Evolutionary conservation across 2,329 filamentous ascomycete genomes (phyloP), one percentile per base, ranked within the genome.

Genomic region (Ceratocystis alfenasii): DNA sequence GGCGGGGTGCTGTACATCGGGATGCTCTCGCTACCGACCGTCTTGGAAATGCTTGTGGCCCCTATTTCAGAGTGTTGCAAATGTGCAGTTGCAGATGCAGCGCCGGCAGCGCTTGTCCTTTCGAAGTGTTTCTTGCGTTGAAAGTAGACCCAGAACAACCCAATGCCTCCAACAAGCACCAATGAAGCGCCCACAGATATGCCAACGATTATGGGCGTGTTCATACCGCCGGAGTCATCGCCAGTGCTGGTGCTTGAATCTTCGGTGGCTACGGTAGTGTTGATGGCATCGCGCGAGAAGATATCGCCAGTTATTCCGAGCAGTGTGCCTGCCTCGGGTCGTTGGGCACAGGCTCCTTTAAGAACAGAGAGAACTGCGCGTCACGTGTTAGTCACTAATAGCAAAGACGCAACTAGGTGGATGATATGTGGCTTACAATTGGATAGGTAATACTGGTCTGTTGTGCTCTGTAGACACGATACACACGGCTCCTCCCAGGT

Each of bases 191-290:
- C 81, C 0, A 83, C 71, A 0, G 75, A 76, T 59, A 85, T 83
- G 20, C 81, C 82, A 0, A 79, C 78, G 17, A 83, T 80, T n/a
- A 79, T 78, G 1, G 79, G 78, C 0, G 77, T 76, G 0, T 78
- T 76, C 71, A 83, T 76, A 8, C 69, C 72, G 1, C 72, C 72
- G 0, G 74, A 72, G 0, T 72, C 61, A 2, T 72, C 69, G 2
- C 74, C 75, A 2, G 71, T 69, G 3, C 70, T 67, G 2, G 65
- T 67, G 0, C 74, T 69, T 22, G 48, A 20, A 33, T 36, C 28
- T 20, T 59, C 22, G 22, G 55, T 36, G 2, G 57, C 17, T 8
- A 63, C 57, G 0, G 75, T 78, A n/a, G 79, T 78, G 55, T 76
- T 78, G 36, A 81, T 70, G 0, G 70, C 53, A 0, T 69, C 65